Base-by-base conservation (phyloP, 2,329 filamentous ascomycete genomes). In the Scortechinia acanthostroma region DNA sequence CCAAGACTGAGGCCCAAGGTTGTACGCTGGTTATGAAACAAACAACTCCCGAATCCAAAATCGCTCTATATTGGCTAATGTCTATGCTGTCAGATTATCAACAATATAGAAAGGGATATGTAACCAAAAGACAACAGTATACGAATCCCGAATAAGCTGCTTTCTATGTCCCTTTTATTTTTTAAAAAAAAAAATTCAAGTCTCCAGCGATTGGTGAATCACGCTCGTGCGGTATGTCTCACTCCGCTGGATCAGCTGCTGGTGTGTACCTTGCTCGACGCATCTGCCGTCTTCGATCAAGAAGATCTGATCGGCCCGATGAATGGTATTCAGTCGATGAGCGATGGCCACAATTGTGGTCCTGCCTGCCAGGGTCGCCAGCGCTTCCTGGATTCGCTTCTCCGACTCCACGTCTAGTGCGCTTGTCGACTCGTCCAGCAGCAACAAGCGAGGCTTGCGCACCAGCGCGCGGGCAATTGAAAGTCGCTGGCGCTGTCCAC, bases 341-440 rank as follows among this genome's bases (percentile, higher is more conserved):
- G 76, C 76, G 47, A 80, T 77, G 19, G 74, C 74, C 50, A 80
- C 66, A 15, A 79, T 74, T 0, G 76, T 80, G 42, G 76, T 74
- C 46, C 60, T 73, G 21, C 49, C 46, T 5, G 42, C 52, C 42
- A 65, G 66, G 2, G 70, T 69, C 0, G 70, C 76, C 37, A 89
- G 64, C 0, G 80, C 83, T 21, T 83, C 72, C 46, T 87, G 76
- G 20, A 94, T 73, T 6, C 82, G 62, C 4, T 70, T 68, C 43
- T 88, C 84, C 43, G 77, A 84, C 54, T 83, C 81, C 0, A 78
- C 76, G 54, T 94, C 88, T 2, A 95, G 70, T 3, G 84, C 85
- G 35, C 80, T 86, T 0, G 88, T 94, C 22, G 86, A 86, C 67
- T 94, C 88, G 54, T 95, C 89, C 1, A 94, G 70, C 30, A 95